Base-by-base conservation (phyloP, 148 eudicot species). In the Gaultheria prostrata region DNA sequence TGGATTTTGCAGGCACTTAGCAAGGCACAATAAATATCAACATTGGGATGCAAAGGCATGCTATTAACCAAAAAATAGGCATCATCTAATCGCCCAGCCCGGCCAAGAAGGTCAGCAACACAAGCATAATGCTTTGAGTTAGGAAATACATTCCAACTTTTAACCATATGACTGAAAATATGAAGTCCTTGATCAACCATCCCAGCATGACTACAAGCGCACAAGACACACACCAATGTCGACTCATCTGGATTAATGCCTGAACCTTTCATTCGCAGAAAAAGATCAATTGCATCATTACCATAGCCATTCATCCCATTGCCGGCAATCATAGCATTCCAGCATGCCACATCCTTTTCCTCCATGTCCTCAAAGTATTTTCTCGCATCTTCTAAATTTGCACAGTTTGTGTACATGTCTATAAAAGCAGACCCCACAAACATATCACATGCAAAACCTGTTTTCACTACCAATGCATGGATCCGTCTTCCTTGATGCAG, bases 291-390 rank as follows among this genome's bases (percentile, higher is more conserved):
- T 30, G 94, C 93, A 61, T 82, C 85, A 46, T 67, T 51, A 2
- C 91, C 92, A 83, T 79, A 71, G 32, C 94, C 93, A 82, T 85
- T 85, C 79, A 83, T 80, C 46, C 93, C 93, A 87, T 82, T 82
- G 76, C 92, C 92, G 39, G 86, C 84, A 81, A 92, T 90, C 87
- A 90, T 79, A 2, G 92, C 88, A 78, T 90, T 92, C 94, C 94
- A 90, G 67, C 91, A 88, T 13, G 85, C 88, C 24, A 87, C 87
- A 85, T 92, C 93, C 80, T 91, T 92, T 18, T 61, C 65, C 51
- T 78, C 87, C 89, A 92, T 86, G 70, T 7, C 63, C 72, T 81
- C 80, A 73, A 92, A 91, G 45, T 63, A 88, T 56, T 24, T 87
- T 70, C 74, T 86, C 1, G 86, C 93, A 57, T 87, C 86, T 15